These are phyloP conservation scores for Leccinum fibrillosum DNA, from an alignment of 768 basidiomycete genomes.

Conservation along the genomic window DNA sequence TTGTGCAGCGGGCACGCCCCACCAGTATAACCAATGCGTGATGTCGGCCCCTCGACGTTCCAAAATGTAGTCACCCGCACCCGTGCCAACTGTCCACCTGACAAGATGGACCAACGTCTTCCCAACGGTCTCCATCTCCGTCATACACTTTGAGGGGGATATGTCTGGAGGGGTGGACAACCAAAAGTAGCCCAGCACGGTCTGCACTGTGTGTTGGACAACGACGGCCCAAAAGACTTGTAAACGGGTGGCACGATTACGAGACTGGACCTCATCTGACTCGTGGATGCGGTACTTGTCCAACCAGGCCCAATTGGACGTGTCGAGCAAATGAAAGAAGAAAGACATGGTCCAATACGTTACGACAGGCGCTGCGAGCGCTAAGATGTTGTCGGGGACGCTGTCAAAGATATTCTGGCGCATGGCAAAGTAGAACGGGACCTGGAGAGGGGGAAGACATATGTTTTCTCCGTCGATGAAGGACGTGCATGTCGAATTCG, in stretches of 20 bases:
- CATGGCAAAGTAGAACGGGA: constrained; percentile 57
- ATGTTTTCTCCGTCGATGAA: constrained; percentile 34
- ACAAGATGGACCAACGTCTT: constrained; percentile 39
- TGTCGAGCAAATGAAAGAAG: constrained; percentile 81
- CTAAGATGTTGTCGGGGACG: constrained; percentile 68
- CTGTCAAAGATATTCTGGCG: constrained; percentile 46
- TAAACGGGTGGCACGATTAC: constrained; percentile 68
- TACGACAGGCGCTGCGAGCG: constrained; percentile 70
- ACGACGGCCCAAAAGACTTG: constrained; percentile 81
- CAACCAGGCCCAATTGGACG: constrained; percentile 70
- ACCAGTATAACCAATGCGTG: constrained; percentile 84
- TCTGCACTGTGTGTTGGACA: constrained; percentile 85
- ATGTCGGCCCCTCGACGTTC: constrained; percentile 37
- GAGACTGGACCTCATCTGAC: constrained; percentile 67
- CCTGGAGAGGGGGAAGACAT: constrained; percentile 32
- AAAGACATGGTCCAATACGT: constrained; percentile 84
- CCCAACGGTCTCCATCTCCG: constrained; percentile 41
- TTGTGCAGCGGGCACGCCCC: constrained; percentile 76
- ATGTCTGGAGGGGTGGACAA: constrained; percentile 43
- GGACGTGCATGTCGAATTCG: constrained; percentile 37
- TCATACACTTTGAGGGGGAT: constrained; percentile 37
- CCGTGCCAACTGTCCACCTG: constrained; percentile 39
- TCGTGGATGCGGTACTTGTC: constrained; percentile 88
- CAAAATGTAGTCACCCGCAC: constrained; percentile 36
- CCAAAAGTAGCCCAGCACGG: constrained; percentile 66